Conservation (phyloP, 179 eudicot species). For the Heliamphora pulchella region DNA sequence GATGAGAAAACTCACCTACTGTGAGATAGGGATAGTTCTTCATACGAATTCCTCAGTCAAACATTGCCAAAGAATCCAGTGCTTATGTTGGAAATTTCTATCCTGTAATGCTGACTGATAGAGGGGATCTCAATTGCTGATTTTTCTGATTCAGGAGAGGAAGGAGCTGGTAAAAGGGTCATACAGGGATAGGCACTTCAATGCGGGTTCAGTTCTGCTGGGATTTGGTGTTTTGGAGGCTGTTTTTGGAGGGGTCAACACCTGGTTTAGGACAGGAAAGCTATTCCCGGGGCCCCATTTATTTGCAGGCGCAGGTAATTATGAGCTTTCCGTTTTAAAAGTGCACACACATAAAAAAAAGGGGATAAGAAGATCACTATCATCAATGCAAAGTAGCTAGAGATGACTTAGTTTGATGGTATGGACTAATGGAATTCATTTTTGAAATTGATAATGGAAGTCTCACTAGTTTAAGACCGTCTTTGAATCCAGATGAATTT, state of each 20-base stretch:
- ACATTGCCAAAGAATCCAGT: too few species aligned
- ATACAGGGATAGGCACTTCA: constrained; percentile 81
- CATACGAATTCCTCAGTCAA: too few species aligned
- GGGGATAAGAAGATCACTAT: too few species aligned
- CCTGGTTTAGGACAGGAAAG: constrained; percentile 86
- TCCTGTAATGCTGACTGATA: not conserved
- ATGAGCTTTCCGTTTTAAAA: not conserved
- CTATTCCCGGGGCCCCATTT: constrained; percentile 97
- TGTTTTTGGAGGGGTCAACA: constrained; percentile 76
- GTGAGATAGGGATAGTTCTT: too few species aligned
- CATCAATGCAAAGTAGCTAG: too few species aligned
- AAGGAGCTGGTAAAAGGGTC: constrained; percentile 79
- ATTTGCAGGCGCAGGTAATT: constrained; percentile 87
- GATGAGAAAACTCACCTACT: too few species aligned
- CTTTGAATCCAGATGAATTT: too few species aligned
- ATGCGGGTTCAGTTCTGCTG: constrained; percentile 82
- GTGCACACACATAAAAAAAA: not conserved
- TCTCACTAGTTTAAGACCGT: not conserved
- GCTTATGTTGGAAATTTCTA: not conserved
- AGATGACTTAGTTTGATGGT: not conserved
- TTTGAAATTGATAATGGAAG: not conserved
- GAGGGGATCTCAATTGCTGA: not conserved
- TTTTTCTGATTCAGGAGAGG: constrained; percentile 51
- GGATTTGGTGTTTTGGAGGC: constrained; percentile 83
- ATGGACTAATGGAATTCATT: not conserved